phyloP scores from a whole-genome alignment of 306 rosid species.

The Lathyrus aphaca region DNA sequence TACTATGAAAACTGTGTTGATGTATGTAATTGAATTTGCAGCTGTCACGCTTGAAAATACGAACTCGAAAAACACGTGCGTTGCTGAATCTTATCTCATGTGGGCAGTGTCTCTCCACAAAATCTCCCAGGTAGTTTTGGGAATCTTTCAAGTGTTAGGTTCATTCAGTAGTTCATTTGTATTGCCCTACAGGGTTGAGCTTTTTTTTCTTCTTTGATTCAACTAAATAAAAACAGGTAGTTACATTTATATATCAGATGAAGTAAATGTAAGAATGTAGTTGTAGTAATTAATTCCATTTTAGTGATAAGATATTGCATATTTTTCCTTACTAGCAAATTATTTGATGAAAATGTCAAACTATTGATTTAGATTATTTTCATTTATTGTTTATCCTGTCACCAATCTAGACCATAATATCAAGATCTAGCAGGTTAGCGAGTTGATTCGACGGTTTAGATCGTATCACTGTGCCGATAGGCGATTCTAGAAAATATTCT shows the following conservation, averaged over 20 bases:
- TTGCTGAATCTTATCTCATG: constrained; percentile 86
- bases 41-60: constrained; percentile 84
- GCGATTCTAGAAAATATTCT: neutral
- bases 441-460: neutral
- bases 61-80: constrained; percentile 63
- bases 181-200: constrained; percentile 53
- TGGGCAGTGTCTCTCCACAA: constrained; percentile 76
- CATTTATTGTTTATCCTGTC: constrained; percentile 7
- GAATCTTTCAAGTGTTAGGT: constrained; percentile 52
- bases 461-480: neutral
- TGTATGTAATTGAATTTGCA: constrained; percentile 52
- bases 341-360: constrained; percentile 33
- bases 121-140: constrained; percentile 76
- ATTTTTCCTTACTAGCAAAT: constrained; percentile 41
- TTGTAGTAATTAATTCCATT: constrained; percentile 42
- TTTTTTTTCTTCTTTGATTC: constrained; percentile 40
- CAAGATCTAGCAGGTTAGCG: neutral
- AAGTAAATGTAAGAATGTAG: constrained; percentile 49
- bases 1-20: constrained; percentile 34
- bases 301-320: constrained; percentile 45
- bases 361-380: neutral
- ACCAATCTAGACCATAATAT: neutral
- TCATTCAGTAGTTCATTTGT: constrained; percentile 50
- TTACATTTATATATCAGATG: constrained; percentile 40
- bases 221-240: constrained; percentile 59